phyloP scores from a whole-genome alignment of 352 stramenopile genomes.

The Phytophthora ramorum region DNA sequence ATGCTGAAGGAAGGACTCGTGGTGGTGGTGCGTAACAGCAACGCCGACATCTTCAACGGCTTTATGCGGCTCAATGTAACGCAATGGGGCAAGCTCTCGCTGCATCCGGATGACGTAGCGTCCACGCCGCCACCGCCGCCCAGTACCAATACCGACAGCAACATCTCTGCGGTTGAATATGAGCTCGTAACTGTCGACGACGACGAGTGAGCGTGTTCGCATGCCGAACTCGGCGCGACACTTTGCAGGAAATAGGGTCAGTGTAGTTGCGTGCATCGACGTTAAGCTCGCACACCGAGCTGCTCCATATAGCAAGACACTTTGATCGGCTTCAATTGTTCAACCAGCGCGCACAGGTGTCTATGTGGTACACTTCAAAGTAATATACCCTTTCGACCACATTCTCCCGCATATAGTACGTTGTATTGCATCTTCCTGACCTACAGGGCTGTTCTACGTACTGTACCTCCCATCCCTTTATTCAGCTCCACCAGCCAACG shows the following conservation, averaged over 20 bases:
- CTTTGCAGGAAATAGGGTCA: slow-evolving; percentile 25
- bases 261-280: slow-evolving; percentile 37
- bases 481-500: slow-evolving; percentile 24
- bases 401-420: slow-evolving; percentile 24
- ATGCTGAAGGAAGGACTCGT: slow-evolving; percentile 56
- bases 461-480: slow-evolving; percentile 7
- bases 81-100: slow-evolving; percentile 83
- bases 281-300: slow-evolving; percentile 23
- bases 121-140: slow-evolving; percentile 70
- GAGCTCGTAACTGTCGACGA: slow-evolving; percentile 85
- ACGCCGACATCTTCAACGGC: slow-evolving; percentile 84
- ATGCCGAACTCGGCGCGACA: slow-evolving; percentile 13
- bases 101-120: slow-evolving; percentile 72
- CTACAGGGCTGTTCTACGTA: neutral
- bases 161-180: slow-evolving; percentile 86
- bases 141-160: slow-evolving; percentile 63
- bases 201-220: slow-evolving; percentile 46
- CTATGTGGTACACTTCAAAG: slow-evolving; percentile 26
- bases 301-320: slow-evolving; percentile 19
- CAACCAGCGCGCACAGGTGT: no score
- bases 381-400: neutral
- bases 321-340: slow-evolving; percentile 9
- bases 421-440: slow-evolving; percentile 9
- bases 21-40: slow-evolving; percentile 85
- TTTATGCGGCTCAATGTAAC: slow-evolving; percentile 89